These are phyloP conservation scores for Abrus pulchellus DNA, from an alignment of 306 rosid genomes.

Conservation along the genomic window DNA sequence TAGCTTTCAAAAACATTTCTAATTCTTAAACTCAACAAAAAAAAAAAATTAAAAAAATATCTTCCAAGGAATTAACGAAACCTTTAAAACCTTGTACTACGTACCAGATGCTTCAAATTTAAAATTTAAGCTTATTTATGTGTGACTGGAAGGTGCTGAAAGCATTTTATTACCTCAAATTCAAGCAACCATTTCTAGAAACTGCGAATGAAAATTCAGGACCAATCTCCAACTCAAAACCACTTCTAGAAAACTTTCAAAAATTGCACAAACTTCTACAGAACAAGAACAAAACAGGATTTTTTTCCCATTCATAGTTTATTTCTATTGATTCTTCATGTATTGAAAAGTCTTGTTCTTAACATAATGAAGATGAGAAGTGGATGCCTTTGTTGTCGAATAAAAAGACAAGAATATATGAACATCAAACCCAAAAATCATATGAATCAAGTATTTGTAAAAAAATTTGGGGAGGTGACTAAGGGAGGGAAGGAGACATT, in stretches of 20 bases:
- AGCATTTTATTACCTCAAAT: background rate
- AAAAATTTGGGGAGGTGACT: background rate
- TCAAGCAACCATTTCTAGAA: background rate
- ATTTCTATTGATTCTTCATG: conserved; percentile 12
- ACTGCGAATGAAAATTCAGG: background rate
- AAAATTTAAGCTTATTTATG: background rate
- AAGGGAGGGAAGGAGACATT: conserved; percentile 24
- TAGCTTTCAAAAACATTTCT: conserved; percentile 10
- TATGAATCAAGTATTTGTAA: conserved; percentile 10
- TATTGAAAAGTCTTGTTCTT: background rate
- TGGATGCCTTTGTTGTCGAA: background rate
- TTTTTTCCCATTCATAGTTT: background rate
- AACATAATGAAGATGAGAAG: background rate
- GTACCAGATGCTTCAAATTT: conserved; percentile 8
- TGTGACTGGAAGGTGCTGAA: background rate
- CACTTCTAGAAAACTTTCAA: background rate
- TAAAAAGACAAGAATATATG: conserved; percentile 5
- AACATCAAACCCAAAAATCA: conserved; percentile 33
- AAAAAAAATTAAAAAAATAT: background rate
- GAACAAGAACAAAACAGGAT: conserved; percentile 9
- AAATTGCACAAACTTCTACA: background rate
- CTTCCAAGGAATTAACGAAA: background rate
- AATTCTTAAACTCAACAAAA: background rate
- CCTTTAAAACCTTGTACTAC: background rate
- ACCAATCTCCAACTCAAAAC: conserved; percentile 16